Evolutionary conservation across 2,329 filamentous ascomycete genomes (phyloP).

Genomic region (Penicillium sp.): DNA sequence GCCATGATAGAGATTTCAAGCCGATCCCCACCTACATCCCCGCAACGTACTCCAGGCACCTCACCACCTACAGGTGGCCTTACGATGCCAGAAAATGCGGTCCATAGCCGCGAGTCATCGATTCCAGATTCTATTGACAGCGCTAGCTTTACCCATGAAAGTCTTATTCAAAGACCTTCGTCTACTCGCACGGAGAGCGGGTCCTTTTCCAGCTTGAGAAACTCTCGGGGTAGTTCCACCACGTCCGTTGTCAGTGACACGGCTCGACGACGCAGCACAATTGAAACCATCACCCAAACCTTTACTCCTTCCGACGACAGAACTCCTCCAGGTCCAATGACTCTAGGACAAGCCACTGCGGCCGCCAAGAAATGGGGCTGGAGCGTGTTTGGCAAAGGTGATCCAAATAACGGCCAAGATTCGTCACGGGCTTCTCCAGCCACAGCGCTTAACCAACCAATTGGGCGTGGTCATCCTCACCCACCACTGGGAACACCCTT

Average conservation of each 20-base stretch:
- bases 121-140: constrained; percentile 47
- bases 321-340: constrained; percentile 41
- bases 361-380: constrained; percentile 61
- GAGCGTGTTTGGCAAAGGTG: constrained; percentile 48
- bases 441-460: constrained; percentile 61
- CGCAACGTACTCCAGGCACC: constrained; percentile 48
- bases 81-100: constrained; percentile 36
- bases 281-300: constrained; percentile 30
- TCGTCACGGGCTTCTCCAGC: constrained; percentile 34
- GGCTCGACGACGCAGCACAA: constrained; percentile 28
- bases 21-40: constrained; percentile 57
- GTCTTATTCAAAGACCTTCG: constrained; percentile 26
- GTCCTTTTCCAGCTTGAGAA: constrained; percentile 23
- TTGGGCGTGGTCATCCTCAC: constrained; percentile 77
- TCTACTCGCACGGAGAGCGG: constrained; percentile 28
- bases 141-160: constrained; percentile 18
- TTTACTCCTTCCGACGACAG: constrained; percentile 34
- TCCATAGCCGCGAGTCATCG: constrained; percentile 49
- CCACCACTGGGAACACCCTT: constrained; percentile 78
- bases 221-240: constrained; percentile 23
- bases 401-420: constrained; percentile 43
- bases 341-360: constrained; percentile 52
- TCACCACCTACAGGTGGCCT: constrained; percentile 42
- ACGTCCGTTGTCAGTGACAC: constrained; percentile 30
- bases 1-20: constrained; percentile 68